Evolutionary conservation across 2,329 filamentous ascomycete species (phyloP), one percentile per base, ranked within the genome.

Genomic region (Alternaria incomplexa): DNA sequence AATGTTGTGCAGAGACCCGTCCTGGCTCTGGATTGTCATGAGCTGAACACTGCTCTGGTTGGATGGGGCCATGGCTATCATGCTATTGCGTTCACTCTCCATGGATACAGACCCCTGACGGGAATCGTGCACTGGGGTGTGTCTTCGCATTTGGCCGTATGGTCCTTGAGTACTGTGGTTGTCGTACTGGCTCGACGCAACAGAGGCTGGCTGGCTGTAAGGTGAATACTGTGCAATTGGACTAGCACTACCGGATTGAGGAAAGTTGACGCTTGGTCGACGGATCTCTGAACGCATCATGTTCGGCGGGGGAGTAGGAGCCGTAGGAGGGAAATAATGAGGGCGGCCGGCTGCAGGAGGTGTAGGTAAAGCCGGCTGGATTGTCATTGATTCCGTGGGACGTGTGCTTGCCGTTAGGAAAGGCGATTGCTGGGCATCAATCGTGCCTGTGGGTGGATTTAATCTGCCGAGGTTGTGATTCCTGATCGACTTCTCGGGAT

Each of bases 401-500:
- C 83, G 77, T 10, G 79, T 78, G 58, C 79, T 77, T 8, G 81
- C 78, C 9, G 79, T 77, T 12, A 84, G 72, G 58, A 85, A 86
- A 2, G 85, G 84, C 5, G 82, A 81, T 61, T 82, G 79, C 50
- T 84, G 81, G 8, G 84, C 83, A 73, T 84, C 82, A 48, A 85
- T 83, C 1, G 82, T 84, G 23, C 80, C 82, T 17, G 82, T 83
- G 0, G 80, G 76, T 30, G 79, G 78, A 50, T 81, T 80, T 36
- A 85, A 69, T 58, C 79, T 48, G 30, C 83, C 82, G 12, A 86
- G 71, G 69, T 85, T 88, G 17, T 84, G 80, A 25, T 85, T 81
- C 64, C 87, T 84, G 57, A 81, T 80, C 44, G 83, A 89, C 66
- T 84, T 83, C 1, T 88, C 87, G 11, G 86, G 88, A 63, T 89